phyloP scores from a whole-genome alignment of 352 stramenopile genomes.

The Phytopythium sindhum region DNA sequence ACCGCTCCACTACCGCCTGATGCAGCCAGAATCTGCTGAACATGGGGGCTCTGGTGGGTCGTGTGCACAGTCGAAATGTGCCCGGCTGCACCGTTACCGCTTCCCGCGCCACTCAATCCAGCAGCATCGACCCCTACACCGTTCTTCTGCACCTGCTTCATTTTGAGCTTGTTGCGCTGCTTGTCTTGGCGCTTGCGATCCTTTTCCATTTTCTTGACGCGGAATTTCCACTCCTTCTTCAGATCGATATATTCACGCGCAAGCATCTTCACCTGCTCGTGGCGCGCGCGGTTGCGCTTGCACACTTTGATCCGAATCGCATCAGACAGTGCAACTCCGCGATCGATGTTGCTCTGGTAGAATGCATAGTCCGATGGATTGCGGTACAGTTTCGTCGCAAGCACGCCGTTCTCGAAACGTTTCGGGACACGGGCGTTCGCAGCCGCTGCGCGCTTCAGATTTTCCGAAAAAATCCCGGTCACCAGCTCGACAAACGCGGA shows the following conservation, averaged over 20 bases:
- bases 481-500: constrained; percentile 57
- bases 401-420: constrained; percentile 35
- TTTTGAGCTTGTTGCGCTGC: constrained; percentile 64
- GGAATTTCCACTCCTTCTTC: constrained; percentile 79
- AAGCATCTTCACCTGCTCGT: constrained; percentile 67
- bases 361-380: constrained; percentile 73
- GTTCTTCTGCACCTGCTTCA: constrained; percentile 45
- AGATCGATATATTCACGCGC: constrained; percentile 78
- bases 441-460: constrained; percentile 37
- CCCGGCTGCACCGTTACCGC: constrained; percentile 22
- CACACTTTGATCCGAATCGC: constrained; percentile 61
- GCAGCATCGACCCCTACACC: constrained; percentile 17
- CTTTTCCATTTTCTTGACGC: constrained; percentile 86
- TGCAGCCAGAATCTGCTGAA: constrained; percentile 34
- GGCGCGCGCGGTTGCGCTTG: constrained; percentile 54
- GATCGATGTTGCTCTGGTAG: constrained; percentile 70
- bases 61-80: constrained; percentile 23
- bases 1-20: constrained; percentile 19
- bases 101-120: not conserved
- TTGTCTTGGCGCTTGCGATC: constrained; percentile 86
- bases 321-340: constrained; percentile 38
- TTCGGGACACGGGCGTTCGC: constrained; percentile 66
- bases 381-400: constrained; percentile 64
- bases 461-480: constrained; percentile 60
- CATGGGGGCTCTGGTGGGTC: constrained; percentile 35